Percentiles rank a stretch among this genome's conserved stretches.
phyloP scores from a whole-genome alignment of 352 stramenopile genomes.

The Albugo laibachii region DNA sequence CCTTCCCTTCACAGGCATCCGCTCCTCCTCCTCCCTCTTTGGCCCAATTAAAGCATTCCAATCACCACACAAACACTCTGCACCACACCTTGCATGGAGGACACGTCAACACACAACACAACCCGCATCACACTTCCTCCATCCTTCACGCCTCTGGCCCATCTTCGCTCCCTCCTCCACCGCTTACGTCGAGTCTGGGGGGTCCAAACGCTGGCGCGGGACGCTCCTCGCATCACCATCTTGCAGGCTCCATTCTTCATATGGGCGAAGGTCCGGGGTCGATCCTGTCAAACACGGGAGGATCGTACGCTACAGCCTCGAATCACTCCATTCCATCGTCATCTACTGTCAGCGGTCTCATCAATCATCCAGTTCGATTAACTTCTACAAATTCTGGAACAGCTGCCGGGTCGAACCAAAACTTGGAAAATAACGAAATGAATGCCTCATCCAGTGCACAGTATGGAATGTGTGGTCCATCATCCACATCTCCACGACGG shows the following conservation, averaged over 20 bases:
- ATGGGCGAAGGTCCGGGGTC: neutral
- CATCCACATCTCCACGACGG: too few relatives aligned
- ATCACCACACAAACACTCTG: constrained; percentile 14
- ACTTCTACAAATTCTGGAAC: neutral
- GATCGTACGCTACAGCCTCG: constrained; percentile 3
- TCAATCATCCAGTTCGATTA: constrained; percentile 40
- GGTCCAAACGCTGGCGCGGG: constrained; percentile 18
- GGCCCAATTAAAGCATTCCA: constrained; percentile 28
- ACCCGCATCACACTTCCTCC: constrained; percentile 1
- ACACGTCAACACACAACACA: constrained; percentile 11
- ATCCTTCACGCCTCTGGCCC: constrained; percentile 33
- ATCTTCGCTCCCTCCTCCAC: constrained; percentile 35
- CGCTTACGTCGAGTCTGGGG: constrained; percentile 35
- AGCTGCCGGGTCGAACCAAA: neutral
- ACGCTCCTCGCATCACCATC: constrained; percentile 42
- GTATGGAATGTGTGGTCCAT: too few relatives aligned
- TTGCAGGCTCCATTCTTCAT: constrained; percentile 46
- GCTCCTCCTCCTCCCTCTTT: constrained; percentile 51
- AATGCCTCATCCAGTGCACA: neutral
- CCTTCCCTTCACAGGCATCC: constrained; percentile 15
- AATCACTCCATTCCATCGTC: neutral
- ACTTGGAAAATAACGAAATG: neutral
- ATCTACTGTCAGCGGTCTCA: constrained; percentile 16
- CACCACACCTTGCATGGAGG: constrained; percentile 54
- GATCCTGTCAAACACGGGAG: neutral